Conservation (phyloP, 148 eudicot genomes). For the Dysphania ambrosioides region DNA sequence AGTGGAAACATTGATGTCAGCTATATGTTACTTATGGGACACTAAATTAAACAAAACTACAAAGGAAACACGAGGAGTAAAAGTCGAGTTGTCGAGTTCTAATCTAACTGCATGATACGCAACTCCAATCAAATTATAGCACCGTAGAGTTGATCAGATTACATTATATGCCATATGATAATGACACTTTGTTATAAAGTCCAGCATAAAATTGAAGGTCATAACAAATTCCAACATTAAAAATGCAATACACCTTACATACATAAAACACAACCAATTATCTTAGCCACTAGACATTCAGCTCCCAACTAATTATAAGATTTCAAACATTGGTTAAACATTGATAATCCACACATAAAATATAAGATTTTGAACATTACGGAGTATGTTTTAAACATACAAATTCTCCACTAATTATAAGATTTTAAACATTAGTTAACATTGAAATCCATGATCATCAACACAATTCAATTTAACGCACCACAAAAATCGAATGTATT, state of each 20-base stretch:
- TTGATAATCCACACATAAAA: too few relatives aligned
- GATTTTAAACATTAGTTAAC: background rate
- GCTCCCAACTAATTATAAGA: too few relatives aligned
- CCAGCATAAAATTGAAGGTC: too few relatives aligned
- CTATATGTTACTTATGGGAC: background rate
- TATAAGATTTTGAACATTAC: too few relatives aligned
- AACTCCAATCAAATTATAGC: background rate
- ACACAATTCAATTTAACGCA: too few relatives aligned
- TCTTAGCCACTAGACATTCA: background rate
- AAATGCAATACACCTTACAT: background rate
- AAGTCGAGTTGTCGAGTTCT: too few relatives aligned
- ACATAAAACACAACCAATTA: background rate
- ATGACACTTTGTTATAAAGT: background rate
- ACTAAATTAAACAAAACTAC: background rate
- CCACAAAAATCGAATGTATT: too few relatives aligned
- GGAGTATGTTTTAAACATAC: too few relatives aligned
- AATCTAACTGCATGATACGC: background rate
- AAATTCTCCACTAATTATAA: background rate
- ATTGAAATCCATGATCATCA: background rate
- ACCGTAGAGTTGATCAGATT: conserved; percentile 4
- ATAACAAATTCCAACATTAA: too few relatives aligned
- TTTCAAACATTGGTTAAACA: too few relatives aligned
- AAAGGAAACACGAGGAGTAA: background rate
- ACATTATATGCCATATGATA: conserved; percentile 8
- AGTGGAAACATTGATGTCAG: background rate